Evolutionary conservation across 2,329 filamentous ascomycete species (phyloP).

Genomic region (Aspergillus costaricaensis): DNA sequence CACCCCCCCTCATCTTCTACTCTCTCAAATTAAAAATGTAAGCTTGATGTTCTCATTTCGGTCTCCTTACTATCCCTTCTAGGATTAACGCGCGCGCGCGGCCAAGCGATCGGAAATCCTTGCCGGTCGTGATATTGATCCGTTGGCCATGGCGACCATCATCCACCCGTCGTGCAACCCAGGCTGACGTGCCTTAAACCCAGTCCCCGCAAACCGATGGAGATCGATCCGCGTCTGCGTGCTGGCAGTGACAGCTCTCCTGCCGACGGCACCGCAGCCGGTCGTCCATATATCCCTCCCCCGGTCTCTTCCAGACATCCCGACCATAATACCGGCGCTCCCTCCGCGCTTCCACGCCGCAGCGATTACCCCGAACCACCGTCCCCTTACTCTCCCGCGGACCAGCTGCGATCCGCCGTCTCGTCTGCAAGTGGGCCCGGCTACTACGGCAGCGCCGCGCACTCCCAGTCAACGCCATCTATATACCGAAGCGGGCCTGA

Average conservation of each 20-base stretch:
- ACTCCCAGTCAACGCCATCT: slow-evolving; percentile 12
- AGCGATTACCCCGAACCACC: slow-evolving; percentile 34
- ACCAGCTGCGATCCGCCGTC: slow-evolving; percentile 17
- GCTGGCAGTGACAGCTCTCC: slow-evolving; percentile 20
- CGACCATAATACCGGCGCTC: slow-evolving; percentile 1
- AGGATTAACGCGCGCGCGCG: neutral
- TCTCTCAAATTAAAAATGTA: neutral
- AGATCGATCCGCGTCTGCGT: slow-evolving; percentile 38
- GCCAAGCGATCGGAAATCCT: neutral
- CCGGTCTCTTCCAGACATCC: slow-evolving; percentile 12
- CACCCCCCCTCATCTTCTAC: neutral
- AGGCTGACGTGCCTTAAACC: slow-evolving; percentile 13
- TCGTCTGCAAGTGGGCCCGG: slow-evolving; percentile 15
- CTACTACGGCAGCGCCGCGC: slow-evolving; percentile 12
- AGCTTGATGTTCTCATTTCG: neutral
- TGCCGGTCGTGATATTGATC: neutral
- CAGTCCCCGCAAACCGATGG: slow-evolving; percentile 29
- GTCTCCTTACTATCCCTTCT: neutral
- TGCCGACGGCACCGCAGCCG: slow-evolving; percentile 11
- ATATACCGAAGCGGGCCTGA: slow-evolving; percentile 10
- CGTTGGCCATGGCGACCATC: neutral
- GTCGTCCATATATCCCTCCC: slow-evolving; percentile 13
- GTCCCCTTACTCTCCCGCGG: slow-evolving; percentile 20
- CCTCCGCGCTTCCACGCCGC: slow-evolving; percentile 11
- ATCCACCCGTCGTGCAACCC: neutral